These are phyloP conservation scores for Starmerella riodocensis DNA, from an alignment of 805 yeast genomes.

Conservation along the genomic window DNA sequence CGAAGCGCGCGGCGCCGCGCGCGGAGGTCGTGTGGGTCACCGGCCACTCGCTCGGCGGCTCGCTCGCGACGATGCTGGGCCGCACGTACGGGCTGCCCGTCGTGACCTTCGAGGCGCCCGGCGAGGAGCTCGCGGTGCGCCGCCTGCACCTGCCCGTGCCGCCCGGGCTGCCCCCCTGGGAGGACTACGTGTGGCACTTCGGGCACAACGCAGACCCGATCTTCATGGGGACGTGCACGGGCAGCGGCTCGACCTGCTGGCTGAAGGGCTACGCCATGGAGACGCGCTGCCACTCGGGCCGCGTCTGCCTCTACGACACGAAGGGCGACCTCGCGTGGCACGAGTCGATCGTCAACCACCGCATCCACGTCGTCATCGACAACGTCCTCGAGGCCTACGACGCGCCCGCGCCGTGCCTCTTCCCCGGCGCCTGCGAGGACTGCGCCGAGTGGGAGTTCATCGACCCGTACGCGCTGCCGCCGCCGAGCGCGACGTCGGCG, in stretches of 20 bases:
- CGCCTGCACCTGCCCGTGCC: conserved; percentile 85
- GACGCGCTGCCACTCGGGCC: conserved; percentile 85
- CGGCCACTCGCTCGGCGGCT: conserved; percentile 92
- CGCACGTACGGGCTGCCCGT: conserved; percentile 83
- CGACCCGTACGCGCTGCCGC: conserved; percentile 14
- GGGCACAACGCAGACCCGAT: conserved; percentile 98
- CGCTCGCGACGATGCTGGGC: conserved; percentile 66
- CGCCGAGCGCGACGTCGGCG: conserved; percentile 6
- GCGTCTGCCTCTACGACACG: conserved; percentile 75
- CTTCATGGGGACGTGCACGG: conserved; percentile 91
- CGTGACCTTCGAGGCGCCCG: conserved; percentile 87
- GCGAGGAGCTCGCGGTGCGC: conserved; percentile 69
- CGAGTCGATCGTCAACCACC: conserved; percentile 73
- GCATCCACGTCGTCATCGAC: conserved; percentile 83
- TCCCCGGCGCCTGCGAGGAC: conserved; percentile 64
- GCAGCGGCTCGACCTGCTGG: conserved; percentile 79
- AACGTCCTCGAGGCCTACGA: conserved; percentile 61
- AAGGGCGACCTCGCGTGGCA: conserved; percentile 86
- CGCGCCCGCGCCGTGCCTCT: conserved; percentile 57
- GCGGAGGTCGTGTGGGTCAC: conserved; percentile 68
- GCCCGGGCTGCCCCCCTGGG: conserved; percentile 67
- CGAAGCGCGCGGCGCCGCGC: conserved; percentile 50
- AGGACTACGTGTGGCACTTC: conserved; percentile 84
- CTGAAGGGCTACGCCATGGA: conserved; percentile 96
- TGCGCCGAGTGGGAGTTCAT: conserved; percentile 82